Evolutionary conservation across 371 early-diverging fungal genomes (phyloP).

Genomic region (Mortierella sp.): DNA sequence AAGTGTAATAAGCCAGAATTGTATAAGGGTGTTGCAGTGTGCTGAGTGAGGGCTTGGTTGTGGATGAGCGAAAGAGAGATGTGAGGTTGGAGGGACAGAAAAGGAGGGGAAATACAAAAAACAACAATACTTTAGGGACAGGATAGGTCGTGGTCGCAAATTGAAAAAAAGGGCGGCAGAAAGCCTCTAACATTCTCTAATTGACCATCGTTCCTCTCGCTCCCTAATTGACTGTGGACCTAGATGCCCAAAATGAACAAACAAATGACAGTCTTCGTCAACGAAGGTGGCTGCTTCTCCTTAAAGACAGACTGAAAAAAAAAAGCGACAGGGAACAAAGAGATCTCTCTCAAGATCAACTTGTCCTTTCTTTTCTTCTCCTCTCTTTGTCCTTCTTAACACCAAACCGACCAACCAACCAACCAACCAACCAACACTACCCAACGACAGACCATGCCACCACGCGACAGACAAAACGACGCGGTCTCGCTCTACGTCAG

Average conservation of each 20-base stretch:
- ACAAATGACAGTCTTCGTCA: neutral
- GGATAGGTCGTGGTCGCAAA: neutral
- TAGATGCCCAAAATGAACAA: neutral
- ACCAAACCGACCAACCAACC: neutral
- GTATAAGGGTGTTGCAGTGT: neutral
- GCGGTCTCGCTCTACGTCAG: slow-evolving; percentile 53
- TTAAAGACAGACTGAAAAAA: neutral
- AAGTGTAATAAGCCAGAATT: neutral
- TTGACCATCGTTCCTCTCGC: neutral
- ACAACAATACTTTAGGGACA: no score
- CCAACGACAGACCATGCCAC: slow-evolving; percentile 28
- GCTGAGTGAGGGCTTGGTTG: neutral
- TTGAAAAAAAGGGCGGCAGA: neutral
- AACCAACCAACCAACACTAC: neutral
- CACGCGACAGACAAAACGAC: slow-evolving; percentile 50
- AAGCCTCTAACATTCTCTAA: neutral
- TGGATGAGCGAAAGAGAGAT: slow-evolving; percentile 1
- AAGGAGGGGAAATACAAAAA: neutral
- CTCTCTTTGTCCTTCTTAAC: neutral
- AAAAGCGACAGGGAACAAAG: neutral
- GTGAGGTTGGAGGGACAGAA: neutral
- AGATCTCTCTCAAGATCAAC: neutral
- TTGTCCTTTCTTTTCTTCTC: neutral
- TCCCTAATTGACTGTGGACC: neutral
- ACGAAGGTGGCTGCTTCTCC: neutral